Evolutionary conservation across 208 protist species (phyloP).

Genomic region (Leishmania arabica): DNA sequence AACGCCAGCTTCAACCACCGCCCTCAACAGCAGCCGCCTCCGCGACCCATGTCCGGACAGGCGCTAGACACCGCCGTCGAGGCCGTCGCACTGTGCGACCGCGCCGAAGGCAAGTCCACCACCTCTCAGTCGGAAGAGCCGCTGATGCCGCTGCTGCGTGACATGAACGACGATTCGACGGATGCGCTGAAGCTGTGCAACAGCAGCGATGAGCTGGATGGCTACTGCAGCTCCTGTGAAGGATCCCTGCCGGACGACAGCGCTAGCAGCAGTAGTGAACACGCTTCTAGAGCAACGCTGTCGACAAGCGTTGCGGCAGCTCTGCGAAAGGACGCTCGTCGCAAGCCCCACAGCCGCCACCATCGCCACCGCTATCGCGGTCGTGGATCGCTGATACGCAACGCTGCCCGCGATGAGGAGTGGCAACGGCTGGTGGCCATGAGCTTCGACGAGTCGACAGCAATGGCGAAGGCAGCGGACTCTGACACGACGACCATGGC

Average conservation of each 20-base stretch:
- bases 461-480: background rate
- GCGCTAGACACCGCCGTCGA: background rate
- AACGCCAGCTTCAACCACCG: background rate
- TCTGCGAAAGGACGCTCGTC: background rate
- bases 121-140: background rate
- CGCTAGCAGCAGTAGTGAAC: constrained; percentile 12
- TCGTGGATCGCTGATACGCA: constrained; percentile 1
- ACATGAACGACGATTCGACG: background rate
- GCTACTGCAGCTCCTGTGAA: constrained; percentile 34
- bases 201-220: constrained; percentile 29
- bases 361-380: background rate
- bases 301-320: background rate
- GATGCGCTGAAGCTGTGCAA: constrained; percentile 5
- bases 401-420: constrained; percentile 19
- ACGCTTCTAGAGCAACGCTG: background rate
- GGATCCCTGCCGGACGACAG: constrained; percentile 15
- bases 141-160: background rate
- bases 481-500: background rate
- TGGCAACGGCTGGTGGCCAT: constrained; percentile 18
- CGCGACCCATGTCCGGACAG: background rate
- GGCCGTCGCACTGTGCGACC: background rate
- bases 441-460: background rate
- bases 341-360: background rate
- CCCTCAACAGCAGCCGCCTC: background rate
- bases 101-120: background rate